Base-by-base conservation (phyloP, 1,284 basidiomycete genomes). In the Xanthoconium separans region DNA sequence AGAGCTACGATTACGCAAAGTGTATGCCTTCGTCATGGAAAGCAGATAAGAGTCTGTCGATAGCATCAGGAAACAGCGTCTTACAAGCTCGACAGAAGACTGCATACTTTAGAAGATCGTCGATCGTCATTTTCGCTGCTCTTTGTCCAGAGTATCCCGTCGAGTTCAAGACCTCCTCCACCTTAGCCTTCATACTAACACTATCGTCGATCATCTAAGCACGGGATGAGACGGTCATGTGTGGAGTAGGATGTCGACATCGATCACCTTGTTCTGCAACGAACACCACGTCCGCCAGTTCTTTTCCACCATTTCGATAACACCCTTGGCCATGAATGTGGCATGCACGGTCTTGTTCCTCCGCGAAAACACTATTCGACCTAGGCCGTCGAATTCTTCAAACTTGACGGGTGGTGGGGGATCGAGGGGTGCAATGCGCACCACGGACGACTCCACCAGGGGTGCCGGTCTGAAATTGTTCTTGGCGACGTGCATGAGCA, bases 391-490 rank as follows among this genome's bases (percentile, higher is more conserved):
- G 67, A 98, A 98, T 75, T 99, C 96, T 65, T 97, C 95, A 63
- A 99, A 99, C 64, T 87, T 86, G 54, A 99, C 84, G 0, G 94
- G 91, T 2, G 97, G 97, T 0, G 97, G 96, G 1, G 97, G 97
- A 69, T 99, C 95, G 52, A 91, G 78, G 1, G 96, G 97, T 9
- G 87, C 91, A 57, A 99, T 82, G 46, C 96, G 83, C 42, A 99
- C 88, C 52, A 99, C 97, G 31, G 84, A 89, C 36, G 86, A 91
- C 73, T 99, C 97, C 49, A 99, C 97, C 70, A 93, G 84, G 0
- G 97, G 97, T 27, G 97, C 91, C 0, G 97, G 97, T 29, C 96
- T 80, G 77, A 99, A 99, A 73, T 97, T 96, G 72, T 95, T 96
- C 65, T 92, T 90, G 36, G 89, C 89, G 37, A 99, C 96, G 66